Conservation (phyloP, 1,139 yeast species). For the Taphrina betulina region DNA sequence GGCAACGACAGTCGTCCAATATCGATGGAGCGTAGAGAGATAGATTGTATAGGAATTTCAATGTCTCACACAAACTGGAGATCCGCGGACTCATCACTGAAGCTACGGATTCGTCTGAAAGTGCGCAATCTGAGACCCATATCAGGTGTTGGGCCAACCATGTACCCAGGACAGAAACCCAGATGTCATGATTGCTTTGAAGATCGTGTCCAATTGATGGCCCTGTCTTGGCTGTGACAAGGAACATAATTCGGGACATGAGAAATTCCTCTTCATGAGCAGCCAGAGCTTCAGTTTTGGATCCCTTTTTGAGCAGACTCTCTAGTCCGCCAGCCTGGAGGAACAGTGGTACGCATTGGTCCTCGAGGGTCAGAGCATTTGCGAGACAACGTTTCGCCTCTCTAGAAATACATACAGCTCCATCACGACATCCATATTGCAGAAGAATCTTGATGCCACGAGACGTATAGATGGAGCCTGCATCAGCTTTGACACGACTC, state of each 20-base stretch:
- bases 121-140: not conserved
- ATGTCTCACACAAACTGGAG: constrained; percentile 31
- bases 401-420: not conserved
- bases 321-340: not conserved
- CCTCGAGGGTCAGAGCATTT: constrained; percentile 29
- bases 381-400: constrained; percentile 34
- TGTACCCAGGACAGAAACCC: constrained; percentile 2
- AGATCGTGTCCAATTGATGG: constrained; percentile 1
- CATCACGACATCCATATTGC: not conserved
- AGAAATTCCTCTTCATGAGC: constrained; percentile 36
- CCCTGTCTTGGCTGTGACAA: constrained; percentile 35
- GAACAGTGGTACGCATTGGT: not conserved
- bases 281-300: too few species aligned
- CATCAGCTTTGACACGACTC: constrained; percentile 3
- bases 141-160: constrained; percentile 2
- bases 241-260: constrained; percentile 36
- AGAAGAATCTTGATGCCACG: not conserved
- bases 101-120: not conserved
- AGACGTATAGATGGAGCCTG: constrained; percentile 6
- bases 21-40: not conserved
- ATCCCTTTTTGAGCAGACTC: too few species aligned
- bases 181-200: constrained; percentile 5
- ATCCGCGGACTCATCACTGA: not conserved
- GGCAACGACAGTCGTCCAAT: too few species aligned
- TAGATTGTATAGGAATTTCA: constrained; percentile 9